Conservation (phyloP, 2,329 filamentous ascomycete species). For the Didymella keratinophila region DNA sequence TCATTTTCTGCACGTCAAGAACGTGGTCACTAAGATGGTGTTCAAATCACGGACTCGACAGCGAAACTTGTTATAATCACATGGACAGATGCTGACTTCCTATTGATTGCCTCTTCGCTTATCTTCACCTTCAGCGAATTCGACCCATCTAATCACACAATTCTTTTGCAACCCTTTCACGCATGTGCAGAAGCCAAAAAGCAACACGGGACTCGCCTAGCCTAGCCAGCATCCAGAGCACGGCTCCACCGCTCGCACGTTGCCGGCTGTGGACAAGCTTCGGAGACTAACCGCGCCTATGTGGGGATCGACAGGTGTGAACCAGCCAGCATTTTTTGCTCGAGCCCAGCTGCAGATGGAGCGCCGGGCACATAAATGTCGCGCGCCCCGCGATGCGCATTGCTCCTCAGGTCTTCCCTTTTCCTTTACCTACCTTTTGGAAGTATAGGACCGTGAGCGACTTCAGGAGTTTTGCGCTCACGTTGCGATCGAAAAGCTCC, state of each 20-base stretch:
- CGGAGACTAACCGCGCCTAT: slow-evolving; percentile 30
- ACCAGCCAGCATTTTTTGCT: slow-evolving; percentile 35
- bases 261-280: slow-evolving; percentile 23
- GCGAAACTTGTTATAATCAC: background rate
- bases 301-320: slow-evolving; percentile 37
- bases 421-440: slow-evolving; percentile 16
- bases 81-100: background rate
- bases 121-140: background rate
- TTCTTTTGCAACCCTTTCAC: slow-evolving; percentile 8
- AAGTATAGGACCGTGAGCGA: slow-evolving; percentile 45
- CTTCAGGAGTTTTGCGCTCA: slow-evolving; percentile 55
- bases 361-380: slow-evolving; percentile 31
- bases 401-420: slow-evolving; percentile 2
- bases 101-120: background rate
- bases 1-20: slow-evolving; percentile 22
- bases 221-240: slow-evolving; percentile 29
- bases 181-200: slow-evolving; percentile 31
- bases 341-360: slow-evolving; percentile 13
- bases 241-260: slow-evolving; percentile 20
- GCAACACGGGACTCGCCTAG: slow-evolving; percentile 35
- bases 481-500: slow-evolving; percentile 49
- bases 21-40: slow-evolving; percentile 6
- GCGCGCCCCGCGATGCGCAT: slow-evolving; percentile 24
- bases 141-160: slow-evolving; percentile 1
- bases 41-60: background rate